These are phyloP conservation scores for Grosmannia huntii DNA, from an alignment of 2,329 filamentous ascomycete species.

Conservation along the genomic window DNA sequence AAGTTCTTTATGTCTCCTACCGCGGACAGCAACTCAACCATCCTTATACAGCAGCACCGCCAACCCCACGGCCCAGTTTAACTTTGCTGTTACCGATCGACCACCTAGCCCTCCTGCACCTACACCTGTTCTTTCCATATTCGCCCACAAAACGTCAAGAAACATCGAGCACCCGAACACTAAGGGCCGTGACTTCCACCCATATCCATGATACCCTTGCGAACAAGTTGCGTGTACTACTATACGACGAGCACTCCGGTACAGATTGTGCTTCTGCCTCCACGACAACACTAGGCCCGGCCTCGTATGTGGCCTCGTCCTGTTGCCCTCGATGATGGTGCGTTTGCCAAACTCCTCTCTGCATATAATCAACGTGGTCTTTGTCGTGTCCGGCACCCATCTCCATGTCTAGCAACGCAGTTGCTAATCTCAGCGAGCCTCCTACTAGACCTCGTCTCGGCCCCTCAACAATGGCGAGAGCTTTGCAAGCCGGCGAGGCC, in stretches of 20 bases:
- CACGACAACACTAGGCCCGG: constrained; percentile 10
- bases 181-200: neutral
- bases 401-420: neutral
- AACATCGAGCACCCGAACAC: neutral
- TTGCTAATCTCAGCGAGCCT: neutral
- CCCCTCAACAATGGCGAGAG: constrained; percentile 43
- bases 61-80: neutral
- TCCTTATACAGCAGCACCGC: neutral
- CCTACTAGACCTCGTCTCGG: constrained; percentile 41
- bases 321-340: constrained; percentile 14
- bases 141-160: neutral
- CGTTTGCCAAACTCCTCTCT: neutral
- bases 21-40: neutral
- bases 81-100: neutral
- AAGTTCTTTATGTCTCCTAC: neutral
- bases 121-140: neutral
- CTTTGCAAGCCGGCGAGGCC: constrained; percentile 46
- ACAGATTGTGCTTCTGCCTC: neutral
- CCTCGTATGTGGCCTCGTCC: constrained; percentile 7
- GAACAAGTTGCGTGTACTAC: neutral
- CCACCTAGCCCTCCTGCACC: neutral
- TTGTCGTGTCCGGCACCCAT: neutral
- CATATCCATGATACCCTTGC: neutral
- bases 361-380: neutral
- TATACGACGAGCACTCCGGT: neutral